Percentiles rank a stretch among this genome's conserved stretches.
These are phyloP conservation scores for Globisporangium canariense DNA, from an alignment of 352 stramenopile genomes.

Conservation along the genomic window DNA sequence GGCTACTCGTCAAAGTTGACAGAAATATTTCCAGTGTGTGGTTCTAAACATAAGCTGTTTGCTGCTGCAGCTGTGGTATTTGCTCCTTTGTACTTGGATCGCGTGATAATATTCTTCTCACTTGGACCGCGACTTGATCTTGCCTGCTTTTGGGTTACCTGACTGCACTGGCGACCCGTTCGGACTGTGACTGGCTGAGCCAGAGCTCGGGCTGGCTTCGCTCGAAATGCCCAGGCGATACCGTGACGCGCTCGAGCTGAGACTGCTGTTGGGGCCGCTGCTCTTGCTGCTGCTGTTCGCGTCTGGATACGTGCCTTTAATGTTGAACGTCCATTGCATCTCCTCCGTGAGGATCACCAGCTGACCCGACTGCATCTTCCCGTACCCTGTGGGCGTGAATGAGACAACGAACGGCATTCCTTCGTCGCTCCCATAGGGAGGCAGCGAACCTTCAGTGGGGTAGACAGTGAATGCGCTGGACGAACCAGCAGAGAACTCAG, in stretches of 20 bases:
- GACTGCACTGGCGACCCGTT: background rate
- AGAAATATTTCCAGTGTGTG: background rate
- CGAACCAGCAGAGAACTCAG: slow-evolving; percentile 85
- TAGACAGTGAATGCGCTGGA: slow-evolving; percentile 89
- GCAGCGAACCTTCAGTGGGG: slow-evolving; percentile 68
- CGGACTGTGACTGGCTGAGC: background rate
- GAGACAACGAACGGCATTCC: slow-evolving; percentile 82
- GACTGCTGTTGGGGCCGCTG: slow-evolving; percentile 31
- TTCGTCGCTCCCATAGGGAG: slow-evolving; percentile 66
- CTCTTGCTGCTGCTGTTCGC: slow-evolving; percentile 27
- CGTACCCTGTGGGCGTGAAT: slow-evolving; percentile 90
- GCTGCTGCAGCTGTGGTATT: too few species aligned
- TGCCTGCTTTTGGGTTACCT: background rate
- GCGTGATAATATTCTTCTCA: background rate
- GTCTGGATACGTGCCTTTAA: slow-evolving; percentile 86
- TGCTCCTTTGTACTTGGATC: too few species aligned
- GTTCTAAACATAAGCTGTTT: too few species aligned
- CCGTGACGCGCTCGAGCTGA: slow-evolving; percentile 47
- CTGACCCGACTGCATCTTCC: slow-evolving; percentile 86
- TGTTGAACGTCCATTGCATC: slow-evolving; percentile 92
- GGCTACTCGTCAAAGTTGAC: background rate
- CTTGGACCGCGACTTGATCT: slow-evolving; percentile 1
- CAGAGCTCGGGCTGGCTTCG: background rate
- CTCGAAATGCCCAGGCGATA: slow-evolving; percentile 31
- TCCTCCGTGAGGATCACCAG: slow-evolving; percentile 88